Conservation (phyloP, 2,329 filamentous ascomycete genomes). For the Nemania sp. region DNA sequence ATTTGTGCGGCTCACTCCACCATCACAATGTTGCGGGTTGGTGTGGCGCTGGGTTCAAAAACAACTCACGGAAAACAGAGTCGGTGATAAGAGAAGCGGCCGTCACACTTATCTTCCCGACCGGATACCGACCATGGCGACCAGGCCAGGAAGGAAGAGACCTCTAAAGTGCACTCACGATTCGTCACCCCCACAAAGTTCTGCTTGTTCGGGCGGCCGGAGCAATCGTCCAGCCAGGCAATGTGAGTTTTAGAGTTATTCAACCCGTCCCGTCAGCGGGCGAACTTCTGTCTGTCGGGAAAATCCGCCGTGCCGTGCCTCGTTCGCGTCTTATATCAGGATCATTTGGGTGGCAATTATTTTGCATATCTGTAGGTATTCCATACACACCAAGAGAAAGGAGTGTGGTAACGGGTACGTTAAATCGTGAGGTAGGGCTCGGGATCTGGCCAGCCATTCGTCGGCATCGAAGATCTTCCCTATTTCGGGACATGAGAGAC, state of each 20-base stretch:
- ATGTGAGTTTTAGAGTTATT: background rate
- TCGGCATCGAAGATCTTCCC: conserved; percentile 19
- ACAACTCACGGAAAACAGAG: conserved; percentile 10
- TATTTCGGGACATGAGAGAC: conserved; percentile 15
- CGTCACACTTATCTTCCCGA: conserved; percentile 23
- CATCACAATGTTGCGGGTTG: conserved; percentile 8
- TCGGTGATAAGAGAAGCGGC: conserved; percentile 15
- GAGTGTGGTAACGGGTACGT: conserved; percentile 5
- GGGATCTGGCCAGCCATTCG: conserved; percentile 18
- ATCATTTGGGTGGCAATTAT: background rate
- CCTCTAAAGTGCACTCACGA: conserved; percentile 13
- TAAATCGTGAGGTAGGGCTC: conserved; percentile 15
- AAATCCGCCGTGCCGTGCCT: conserved; percentile 11
- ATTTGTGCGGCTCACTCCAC: conserved; percentile 12
- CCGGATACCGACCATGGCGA: conserved; percentile 25
- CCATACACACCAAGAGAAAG: conserved; percentile 3
- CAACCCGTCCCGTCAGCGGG: conserved; percentile 18
- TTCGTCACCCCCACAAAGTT: conserved; percentile 18
- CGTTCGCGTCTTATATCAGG: conserved; percentile 15
- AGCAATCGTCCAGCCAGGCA: conserved; percentile 4
- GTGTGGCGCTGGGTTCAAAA: conserved; percentile 14
- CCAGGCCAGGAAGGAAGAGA: conserved; percentile 12
- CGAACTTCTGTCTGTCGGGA: conserved; percentile 18
- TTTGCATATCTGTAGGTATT: background rate
- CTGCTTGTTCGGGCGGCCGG: conserved; percentile 18